Percentiles rank a stretch among this genome's conserved stretches.
Conservation (phyloP, 768 basidiomycete species). For the Lactarius deliciosus region DNA sequence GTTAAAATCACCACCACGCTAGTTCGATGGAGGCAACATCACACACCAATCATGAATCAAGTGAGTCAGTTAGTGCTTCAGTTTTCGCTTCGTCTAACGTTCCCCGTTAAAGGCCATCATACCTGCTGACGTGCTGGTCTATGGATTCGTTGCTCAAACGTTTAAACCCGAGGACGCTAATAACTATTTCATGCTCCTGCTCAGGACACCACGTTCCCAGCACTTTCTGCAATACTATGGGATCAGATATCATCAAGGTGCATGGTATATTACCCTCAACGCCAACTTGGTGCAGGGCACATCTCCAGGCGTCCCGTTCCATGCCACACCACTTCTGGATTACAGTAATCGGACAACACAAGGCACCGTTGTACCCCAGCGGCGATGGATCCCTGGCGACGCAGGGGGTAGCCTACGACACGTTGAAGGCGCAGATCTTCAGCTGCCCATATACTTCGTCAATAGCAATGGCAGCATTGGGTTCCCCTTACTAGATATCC, state of each 20-base stretch:
- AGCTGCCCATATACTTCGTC: constrained; percentile 15
- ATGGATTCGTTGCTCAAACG: constrained; percentile 2
- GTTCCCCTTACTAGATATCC: constrained; percentile 13
- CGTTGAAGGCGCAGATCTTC: constrained; percentile 4
- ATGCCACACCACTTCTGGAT: constrained; percentile 2
- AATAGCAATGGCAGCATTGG: not conserved
- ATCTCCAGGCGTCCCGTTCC: not conserved
- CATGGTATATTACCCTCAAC: constrained; percentile 6
- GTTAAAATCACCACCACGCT: not conserved
- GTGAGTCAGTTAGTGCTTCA: no score
- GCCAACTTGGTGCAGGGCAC: not conserved
- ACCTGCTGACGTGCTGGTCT: not conserved
- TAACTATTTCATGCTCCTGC: constrained; percentile 7
- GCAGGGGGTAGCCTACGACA: constrained; percentile 14
- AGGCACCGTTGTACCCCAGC: constrained; percentile 16
- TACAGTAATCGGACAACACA: not conserved
- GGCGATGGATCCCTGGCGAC: constrained; percentile 16
- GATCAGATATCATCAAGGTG: not conserved
- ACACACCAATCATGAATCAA: no score
- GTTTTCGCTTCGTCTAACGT: no score
- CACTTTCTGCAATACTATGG: constrained; percentile 1
- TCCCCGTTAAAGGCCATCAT: no score
- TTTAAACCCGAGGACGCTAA: constrained; percentile 4
- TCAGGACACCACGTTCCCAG: not conserved
- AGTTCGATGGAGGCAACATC: no score